Percentiles rank a stretch among this genome's conserved stretches.
phyloP scores from a whole-genome alignment of 2,329 filamentous ascomycete species.

The Alternaria alternata region DNA sequence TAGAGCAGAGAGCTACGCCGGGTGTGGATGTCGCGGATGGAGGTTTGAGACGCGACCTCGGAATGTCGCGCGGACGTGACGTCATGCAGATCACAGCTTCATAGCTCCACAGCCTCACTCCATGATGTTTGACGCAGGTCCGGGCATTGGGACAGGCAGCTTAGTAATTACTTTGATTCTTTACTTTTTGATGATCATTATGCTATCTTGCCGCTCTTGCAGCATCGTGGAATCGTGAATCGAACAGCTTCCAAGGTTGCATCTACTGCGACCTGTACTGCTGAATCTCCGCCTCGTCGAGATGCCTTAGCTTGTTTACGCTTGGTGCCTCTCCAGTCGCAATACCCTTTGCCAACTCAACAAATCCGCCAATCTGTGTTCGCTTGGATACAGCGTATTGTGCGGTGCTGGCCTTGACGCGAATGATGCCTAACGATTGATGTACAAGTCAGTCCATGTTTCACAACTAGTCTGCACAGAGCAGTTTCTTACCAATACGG shows the following conservation, averaged over 20 bases:
- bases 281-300: slow-evolving; percentile 61
- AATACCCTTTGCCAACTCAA: slow-evolving; percentile 78
- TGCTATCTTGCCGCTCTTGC: not conserved
- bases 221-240: not conserved
- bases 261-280: slow-evolving; percentile 47
- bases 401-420: slow-evolving; percentile 74
- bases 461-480: too few relatives aligned
- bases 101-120: not conserved
- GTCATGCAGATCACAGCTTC: slow-evolving; percentile 8
- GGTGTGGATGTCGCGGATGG: not conserved
- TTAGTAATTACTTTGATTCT: not conserved
- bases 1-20: not conserved
- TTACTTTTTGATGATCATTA: not conserved
- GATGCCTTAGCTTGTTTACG: slow-evolving; percentile 79
- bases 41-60: slow-evolving; percentile 17
- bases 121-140: too few relatives aligned
- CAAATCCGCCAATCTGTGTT: slow-evolving; percentile 68
- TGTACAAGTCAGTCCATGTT: too few relatives aligned
- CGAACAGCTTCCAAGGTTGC: not conserved
- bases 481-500: slow-evolving; percentile 63
- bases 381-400: slow-evolving; percentile 73
- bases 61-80: slow-evolving; percentile 14
- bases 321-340: slow-evolving; percentile 74
- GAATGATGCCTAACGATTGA: slow-evolving; percentile 65
- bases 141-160: not conserved